Conservation (phyloP, 192 early-diverging fungal genomes). For the Coemansia sp. region DNA sequence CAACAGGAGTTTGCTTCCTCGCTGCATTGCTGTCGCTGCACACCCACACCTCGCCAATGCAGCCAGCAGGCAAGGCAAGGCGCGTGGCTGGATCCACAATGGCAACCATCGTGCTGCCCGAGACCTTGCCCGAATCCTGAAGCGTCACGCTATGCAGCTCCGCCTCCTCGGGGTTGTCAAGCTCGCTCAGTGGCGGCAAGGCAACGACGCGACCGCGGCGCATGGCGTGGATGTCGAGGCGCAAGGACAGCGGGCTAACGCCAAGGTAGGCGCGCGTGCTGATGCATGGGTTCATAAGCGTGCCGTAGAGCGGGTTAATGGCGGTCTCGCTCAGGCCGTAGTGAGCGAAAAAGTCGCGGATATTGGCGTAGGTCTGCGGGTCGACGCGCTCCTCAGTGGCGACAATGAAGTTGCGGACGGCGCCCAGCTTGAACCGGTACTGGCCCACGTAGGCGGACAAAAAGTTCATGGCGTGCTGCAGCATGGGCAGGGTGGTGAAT, state of each 20-base stretch:
- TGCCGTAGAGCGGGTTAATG: constrained; percentile 73
- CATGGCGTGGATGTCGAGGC: constrained; percentile 64
- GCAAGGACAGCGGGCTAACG: constrained; percentile 64
- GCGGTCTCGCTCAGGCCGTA: constrained; percentile 67
- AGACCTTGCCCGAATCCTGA: constrained; percentile 73
- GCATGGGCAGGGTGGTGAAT: constrained; percentile 62
- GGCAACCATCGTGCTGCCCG: constrained; percentile 76
- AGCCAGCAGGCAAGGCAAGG: constrained; percentile 63
- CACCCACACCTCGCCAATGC: constrained; percentile 88
- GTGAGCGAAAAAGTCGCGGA: constrained; percentile 59
- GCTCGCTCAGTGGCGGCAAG: constrained; percentile 24
- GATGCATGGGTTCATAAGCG: constrained; percentile 75
- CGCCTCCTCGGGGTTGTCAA: constrained; percentile 35
- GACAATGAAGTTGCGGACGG: constrained; percentile 64
- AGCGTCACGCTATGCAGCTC: constrained; percentile 57
- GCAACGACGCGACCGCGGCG: constrained; percentile 65
- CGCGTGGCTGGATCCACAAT: constrained; percentile 79
- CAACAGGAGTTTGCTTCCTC: constrained; percentile 21
- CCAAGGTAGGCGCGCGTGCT: constrained; percentile 79
- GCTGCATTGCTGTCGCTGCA: constrained; percentile 52
- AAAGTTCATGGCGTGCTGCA: constrained; percentile 67
- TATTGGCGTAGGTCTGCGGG: constrained; percentile 48
- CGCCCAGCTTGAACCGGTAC: constrained; percentile 50
- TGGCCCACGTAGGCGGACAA: constrained; percentile 51
- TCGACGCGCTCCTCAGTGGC: constrained; percentile 57